A percentile compares a stretch with the other conserved stretches of the same genome.
Evolutionary conservation across 164 flowering plant species (phyloP).

Genomic region (Nelumbo lutea): DNA sequence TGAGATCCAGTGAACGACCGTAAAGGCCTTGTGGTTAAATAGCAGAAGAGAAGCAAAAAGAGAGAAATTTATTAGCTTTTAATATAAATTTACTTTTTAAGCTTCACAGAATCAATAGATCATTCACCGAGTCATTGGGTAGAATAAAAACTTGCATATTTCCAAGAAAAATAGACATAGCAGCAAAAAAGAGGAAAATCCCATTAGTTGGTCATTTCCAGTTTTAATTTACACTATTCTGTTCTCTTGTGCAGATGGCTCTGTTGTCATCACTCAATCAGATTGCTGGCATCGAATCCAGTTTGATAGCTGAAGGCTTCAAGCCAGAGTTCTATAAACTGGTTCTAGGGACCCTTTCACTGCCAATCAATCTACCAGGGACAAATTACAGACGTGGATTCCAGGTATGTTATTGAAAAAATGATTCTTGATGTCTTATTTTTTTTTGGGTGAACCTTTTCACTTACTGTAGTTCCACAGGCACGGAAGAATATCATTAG

Average conservation of each 20-base stretch:
- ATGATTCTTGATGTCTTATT: neutral
- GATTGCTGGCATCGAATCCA: constrained; percentile 54
- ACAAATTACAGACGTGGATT: constrained; percentile 70
- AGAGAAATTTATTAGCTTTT: too few species aligned
- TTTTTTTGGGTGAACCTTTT: neutral
- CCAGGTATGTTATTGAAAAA: constrained; percentile 42
- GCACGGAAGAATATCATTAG: constrained; percentile 44
- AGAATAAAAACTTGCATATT: too few species aligned
- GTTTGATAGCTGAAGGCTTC: constrained; percentile 40
- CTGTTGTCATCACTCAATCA: constrained; percentile 74
- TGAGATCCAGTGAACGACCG: too few species aligned
- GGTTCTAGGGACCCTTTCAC: constrained; percentile 76
- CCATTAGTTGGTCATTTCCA: neutral
- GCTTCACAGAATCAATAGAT: too few species aligned
- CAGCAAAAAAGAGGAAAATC: too few species aligned
- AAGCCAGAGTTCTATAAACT: constrained; percentile 81
- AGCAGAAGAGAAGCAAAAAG: too few species aligned
- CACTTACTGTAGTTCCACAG: constrained; percentile 22
- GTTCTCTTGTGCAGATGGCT: constrained; percentile 66
- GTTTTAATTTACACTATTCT: neutral
- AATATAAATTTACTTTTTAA: too few species aligned
- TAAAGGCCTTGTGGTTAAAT: too few species aligned
- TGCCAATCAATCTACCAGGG: constrained; percentile 90
- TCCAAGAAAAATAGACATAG: too few species aligned
- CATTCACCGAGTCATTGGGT: too few species aligned